Evolutionary conservation across 176 grass and related monocot species (phyloP), one percentile per base, ranked within the genome.

Genomic region (Carex pumila): DNA sequence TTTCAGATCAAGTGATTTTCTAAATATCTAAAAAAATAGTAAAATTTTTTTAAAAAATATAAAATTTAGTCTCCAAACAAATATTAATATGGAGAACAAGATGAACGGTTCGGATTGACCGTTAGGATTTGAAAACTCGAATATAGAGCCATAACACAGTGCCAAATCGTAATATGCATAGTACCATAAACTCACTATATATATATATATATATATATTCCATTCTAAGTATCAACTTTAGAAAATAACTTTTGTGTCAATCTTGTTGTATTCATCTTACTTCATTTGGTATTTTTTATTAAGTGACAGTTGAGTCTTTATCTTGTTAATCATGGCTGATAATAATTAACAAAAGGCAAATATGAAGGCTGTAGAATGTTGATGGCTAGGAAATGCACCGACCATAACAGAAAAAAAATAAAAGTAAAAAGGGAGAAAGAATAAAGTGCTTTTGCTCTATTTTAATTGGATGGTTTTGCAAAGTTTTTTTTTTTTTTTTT

Each of bases 381-480:
- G 9, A 12, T 61, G 19, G 37, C 31, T 12, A 4, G 19, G 22
- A 58, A 61, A 41, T 81, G 79, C 79, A 81, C 37, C 15, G 75
- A 14, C 75, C 49, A 61, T 65, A 45, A 81, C 59, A 61, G 78
- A 81, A 79, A 62, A 81, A 36, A 65, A 5, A 0, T n/a, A n/a
- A n/a, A n/a, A n/a, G 45, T 45, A 31, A 81, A 65, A 63, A 34
- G 18, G 79, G n/a, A 60, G 56, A 64, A 22, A 45, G 79, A 81
- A 62, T 81, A 64, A 81, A 81, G 79, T 81, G 79, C 39, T 41
- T 22, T 81, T 18, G 58, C 17, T 62, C 34, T 17, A 29, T 81
- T 45, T 64, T 6, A 14, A 19, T 45, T 81, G 59, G 32, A 81
- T 81, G 50, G 9, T 41, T 81, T 81, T 81, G 34, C 17, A 21